Evolutionary conservation across 2,329 filamentous ascomycete genomes (phyloP), one percentile per base, ranked within the genome.

Genomic region (Aspergillus carbonarius): DNA sequence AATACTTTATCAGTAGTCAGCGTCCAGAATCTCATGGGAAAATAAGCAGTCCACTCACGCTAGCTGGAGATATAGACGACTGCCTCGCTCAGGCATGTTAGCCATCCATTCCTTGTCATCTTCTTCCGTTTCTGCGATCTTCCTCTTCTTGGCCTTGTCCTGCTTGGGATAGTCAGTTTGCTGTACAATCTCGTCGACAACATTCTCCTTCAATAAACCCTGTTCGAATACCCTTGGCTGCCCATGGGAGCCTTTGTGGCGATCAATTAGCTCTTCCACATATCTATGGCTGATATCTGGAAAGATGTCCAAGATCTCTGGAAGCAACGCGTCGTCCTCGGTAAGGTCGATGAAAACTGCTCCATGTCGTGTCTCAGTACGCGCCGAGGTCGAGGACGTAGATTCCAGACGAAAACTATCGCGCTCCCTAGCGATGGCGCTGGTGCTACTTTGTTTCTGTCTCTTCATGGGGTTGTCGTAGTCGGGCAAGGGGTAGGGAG

Each of bases 241-340:
- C 20, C 48, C 18, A 17, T 46, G 34, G 34, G 59, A 44, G 12
- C 61, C 39, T 37, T 56, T 52, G 35, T 60, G 57, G 15, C 47
- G 63, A 20, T 27, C 60, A 58, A 76, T 79, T n/a, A 81, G 64
- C 15, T 68, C 63, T 10, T 63, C 63, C 20, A 82, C 73, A 63
- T 79, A 75, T 10, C 75, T 67, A 20, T 69, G 73, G 55, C 75
- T 76, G 40, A 83, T 79, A 50, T 78, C 79, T 8, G 81, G 81
- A 55, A 83, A 82, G 8, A 83, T 63, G 10, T 69, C 66, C 4
- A 78, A 37, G 17, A 83, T 66, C n/a, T 70, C 66, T 8, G 64
- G 61, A 17, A 81, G 67, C 51, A 73, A 69, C 35, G 57, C 23
- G 37, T 59, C 49, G 3, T 59, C 49, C 6, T 15, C 20, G 5